Base-by-base conservation (phyloP, 2,329 filamentous ascomycete species). In the Didymella pomorum region DNA sequence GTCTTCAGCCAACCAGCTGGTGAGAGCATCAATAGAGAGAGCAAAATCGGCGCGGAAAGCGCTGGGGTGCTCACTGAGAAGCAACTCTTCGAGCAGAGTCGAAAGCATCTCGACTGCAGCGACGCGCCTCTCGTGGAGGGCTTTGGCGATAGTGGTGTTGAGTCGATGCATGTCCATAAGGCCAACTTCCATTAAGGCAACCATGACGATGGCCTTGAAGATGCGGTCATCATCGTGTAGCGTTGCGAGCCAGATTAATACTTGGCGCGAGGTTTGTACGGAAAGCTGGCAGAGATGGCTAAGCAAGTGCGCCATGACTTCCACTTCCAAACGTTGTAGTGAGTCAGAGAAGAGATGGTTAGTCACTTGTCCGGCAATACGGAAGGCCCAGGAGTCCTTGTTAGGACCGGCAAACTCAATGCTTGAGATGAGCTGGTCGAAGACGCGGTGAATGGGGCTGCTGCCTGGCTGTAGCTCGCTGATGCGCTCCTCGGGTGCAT, bases 31-130 rank as follows among this genome's bases (percentile, higher is more conserved):
- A 53, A 97, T 83, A 56, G 92, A 96, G 61, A 87, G 85, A 7
- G 92, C 88, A 71, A 97, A 96, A 77, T 98, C 93, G 1, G 93
- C 88, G 67, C 92, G 90, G 46, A 97, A 81, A 1, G 90, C 90
- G 37, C 89, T 85, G 0, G 92, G 91, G 43, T 88, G 87, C 46
- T 93, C 91, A 65, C 87, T 91, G 48, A 96, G 84, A 9, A 97
- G 80, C 0, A 93, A 86, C 42, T 92, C 86, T 64, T 95, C 90
- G 63, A 97, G 82, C 42, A 97, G 82, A 42, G 88, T 87, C 50
- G 89, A 87, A n/a, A 98, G 83, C 72, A 96, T 90, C 56, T 92
- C 87, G 3, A 97, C 79, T 1, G 90, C 91, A 21, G 85, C 84
- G 8, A 87, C 83, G 61, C 93, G 91, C 58, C 87, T 87, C 55